These are phyloP conservation scores for Fennellomyces sp. DNA, from an alignment of 371 early-diverging fungal species.

Conservation along the genomic window DNA sequence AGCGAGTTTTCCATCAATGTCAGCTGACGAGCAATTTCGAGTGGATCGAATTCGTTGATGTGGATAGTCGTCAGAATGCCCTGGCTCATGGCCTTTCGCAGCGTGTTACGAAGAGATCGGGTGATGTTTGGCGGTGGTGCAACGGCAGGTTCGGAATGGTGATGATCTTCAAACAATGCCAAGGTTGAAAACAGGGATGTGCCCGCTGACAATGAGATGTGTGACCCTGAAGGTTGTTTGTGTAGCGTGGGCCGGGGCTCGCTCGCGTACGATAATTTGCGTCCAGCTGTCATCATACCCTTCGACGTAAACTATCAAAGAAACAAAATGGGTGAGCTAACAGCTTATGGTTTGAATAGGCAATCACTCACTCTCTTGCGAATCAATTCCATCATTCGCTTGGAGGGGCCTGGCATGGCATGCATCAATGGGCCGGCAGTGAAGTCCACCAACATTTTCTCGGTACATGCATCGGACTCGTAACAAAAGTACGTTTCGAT, in stretches of 20 bases:
- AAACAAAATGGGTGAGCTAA: not conserved
- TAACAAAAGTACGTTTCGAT: constrained; percentile 77
- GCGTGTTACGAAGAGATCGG: constrained; percentile 32
- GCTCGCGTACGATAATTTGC: constrained; percentile 26
- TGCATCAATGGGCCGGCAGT: constrained; percentile 28
- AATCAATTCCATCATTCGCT: constrained; percentile 43
- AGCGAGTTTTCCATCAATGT: constrained; percentile 66
- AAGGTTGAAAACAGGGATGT: constrained; percentile 35
- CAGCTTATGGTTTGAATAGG: not conserved
- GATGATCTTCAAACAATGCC: constrained; percentile 34
- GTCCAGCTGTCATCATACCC: constrained; percentile 8
- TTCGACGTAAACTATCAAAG: constrained; percentile 15
- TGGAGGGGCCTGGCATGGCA: constrained; percentile 46
- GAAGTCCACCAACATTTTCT: constrained; percentile 29
- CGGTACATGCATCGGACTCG: constrained; percentile 61
- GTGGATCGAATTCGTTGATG: constrained; percentile 72
- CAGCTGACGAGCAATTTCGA: constrained; percentile 79
- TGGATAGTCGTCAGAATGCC: constrained; percentile 27
- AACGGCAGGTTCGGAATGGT: constrained; percentile 9
- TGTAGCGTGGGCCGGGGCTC: not conserved
- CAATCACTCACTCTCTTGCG: constrained; percentile 32
- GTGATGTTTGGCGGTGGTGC: constrained; percentile 24
- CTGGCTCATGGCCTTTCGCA: constrained; percentile 33
- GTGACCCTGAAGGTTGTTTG: constrained; percentile 13
- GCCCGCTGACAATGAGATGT: constrained; percentile 24